Evolutionary conservation across 352 stramenopile species (phyloP).

Genomic region (Phytopythium cucurbitacearum): DNA sequence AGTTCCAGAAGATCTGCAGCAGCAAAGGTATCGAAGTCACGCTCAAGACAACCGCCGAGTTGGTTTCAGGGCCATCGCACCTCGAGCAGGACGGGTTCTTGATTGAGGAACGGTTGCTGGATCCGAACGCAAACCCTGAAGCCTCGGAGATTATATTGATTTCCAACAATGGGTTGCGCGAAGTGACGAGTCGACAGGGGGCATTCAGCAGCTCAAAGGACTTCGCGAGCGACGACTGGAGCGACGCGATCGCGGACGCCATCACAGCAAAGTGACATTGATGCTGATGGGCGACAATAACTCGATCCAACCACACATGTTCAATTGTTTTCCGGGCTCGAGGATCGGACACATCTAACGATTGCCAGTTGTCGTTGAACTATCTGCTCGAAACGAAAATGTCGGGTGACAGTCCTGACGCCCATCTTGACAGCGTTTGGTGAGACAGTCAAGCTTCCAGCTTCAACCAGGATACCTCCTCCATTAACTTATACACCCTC

Average conservation of each 20-base stretch:
- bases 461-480: too few relatives aligned
- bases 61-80: conserved; percentile 26
- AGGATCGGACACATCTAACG: too few relatives aligned
- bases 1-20: conserved; percentile 41
- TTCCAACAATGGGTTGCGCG: conserved; percentile 48
- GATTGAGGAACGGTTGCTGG: conserved; percentile 46
- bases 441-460: too few relatives aligned
- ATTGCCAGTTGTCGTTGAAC: too few relatives aligned
- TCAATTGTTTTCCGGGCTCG: too few relatives aligned
- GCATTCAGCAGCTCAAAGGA: conserved; percentile 15
- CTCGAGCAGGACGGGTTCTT: conserved; percentile 45
- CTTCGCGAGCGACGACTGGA: conserved; percentile 28
- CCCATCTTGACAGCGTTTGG: too few relatives aligned
- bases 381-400: too few relatives aligned
- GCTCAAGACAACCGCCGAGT: conserved; percentile 22
- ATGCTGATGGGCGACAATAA: neutral
- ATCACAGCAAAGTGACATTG: conserved; percentile 21
- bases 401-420: too few relatives aligned
- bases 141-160: conserved; percentile 48
- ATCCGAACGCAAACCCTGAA: conserved; percentile 13
- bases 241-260: conserved; percentile 46
- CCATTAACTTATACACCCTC: too few relatives aligned
- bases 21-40: conserved; percentile 38
- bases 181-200: conserved; percentile 18
- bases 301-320: too few relatives aligned